Conservation (phyloP, 371 early-diverging fungal genomes). For the Mortierella polycephala region DNA sequence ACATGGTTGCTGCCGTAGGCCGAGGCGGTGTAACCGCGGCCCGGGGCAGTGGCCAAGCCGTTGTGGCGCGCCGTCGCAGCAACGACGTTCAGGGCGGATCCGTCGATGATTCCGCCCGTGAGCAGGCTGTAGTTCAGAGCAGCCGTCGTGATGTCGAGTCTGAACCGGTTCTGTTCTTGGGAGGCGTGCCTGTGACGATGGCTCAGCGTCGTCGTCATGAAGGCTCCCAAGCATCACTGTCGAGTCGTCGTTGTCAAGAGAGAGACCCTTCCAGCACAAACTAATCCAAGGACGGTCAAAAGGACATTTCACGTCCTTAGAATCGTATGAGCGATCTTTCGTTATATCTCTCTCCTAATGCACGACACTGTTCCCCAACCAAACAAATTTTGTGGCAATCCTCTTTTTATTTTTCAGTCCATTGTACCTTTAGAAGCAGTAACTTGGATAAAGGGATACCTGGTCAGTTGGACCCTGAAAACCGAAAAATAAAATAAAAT, state of each 20-base stretch:
- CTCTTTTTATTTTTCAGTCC: neutral
- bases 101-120: slow-evolving; percentile 10
- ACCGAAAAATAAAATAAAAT: too few relatives aligned
- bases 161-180: slow-evolving; percentile 45
- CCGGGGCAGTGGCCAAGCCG: slow-evolving; percentile 9
- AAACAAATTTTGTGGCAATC: slow-evolving; percentile 24
- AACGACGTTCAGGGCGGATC: slow-evolving; percentile 20
- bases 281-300: slow-evolving; percentile 4
- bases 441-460: too few relatives aligned
- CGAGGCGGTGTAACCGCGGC: neutral
- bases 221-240: slow-evolving; percentile 12
- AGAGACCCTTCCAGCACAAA: slow-evolving; percentile 2
- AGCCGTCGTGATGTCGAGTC: slow-evolving; percentile 47
- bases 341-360: slow-evolving; percentile 6
- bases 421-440: too few relatives aligned
- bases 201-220: neutral
- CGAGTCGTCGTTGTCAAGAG: slow-evolving; percentile 23
- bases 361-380: slow-evolving; percentile 14
- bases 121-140: slow-evolving; percentile 55
- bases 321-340: neutral
- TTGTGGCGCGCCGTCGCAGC: slow-evolving; percentile 23
- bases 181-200: slow-evolving; percentile 27
- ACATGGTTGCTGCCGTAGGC: slow-evolving; percentile 6
- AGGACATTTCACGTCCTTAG: neutral
- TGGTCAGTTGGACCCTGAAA: too few relatives aligned